Percentiles rank a stretch among this genome's conserved stretches.
Conservation (phyloP, 2,329 filamentous ascomycete genomes). For the Colletotrichum echinochloae region DNA sequence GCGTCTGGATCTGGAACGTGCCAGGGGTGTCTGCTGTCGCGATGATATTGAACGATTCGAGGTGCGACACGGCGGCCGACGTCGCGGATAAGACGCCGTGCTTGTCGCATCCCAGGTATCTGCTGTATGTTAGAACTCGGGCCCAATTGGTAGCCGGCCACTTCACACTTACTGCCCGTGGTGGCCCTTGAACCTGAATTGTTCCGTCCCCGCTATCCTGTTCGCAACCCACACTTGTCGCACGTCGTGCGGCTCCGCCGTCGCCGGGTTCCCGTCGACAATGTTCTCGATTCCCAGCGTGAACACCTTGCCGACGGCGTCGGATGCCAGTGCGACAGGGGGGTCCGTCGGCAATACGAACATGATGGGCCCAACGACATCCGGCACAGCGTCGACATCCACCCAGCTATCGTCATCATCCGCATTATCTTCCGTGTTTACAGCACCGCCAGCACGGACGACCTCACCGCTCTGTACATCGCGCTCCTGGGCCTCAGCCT, state of each 20-base stretch:
- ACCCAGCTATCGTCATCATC: slow-evolving; percentile 91
- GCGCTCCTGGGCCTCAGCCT: slow-evolving; percentile 56
- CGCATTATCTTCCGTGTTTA: slow-evolving; percentile 48
- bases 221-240: slow-evolving; percentile 96
- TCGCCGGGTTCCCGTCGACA: slow-evolving; percentile 83
- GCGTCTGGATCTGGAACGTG: slow-evolving; percentile 80
- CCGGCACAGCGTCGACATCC: slow-evolving; percentile 77
- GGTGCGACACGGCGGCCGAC: slow-evolving; percentile 83
- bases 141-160: neutral
- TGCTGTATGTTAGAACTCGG: slow-evolving; percentile 49
- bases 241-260: slow-evolving; percentile 94
- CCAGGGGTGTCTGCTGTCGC: slow-evolving; percentile 73
- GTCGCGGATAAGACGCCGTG: slow-evolving; percentile 82
- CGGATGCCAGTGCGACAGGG: slow-evolving; percentile 83
- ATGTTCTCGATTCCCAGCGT: slow-evolving; percentile 86
- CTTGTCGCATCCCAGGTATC: slow-evolving; percentile 88
- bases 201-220: slow-evolving; percentile 82
- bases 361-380: slow-evolving; percentile 85
- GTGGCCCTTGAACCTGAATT: slow-evolving; percentile 87
- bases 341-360: slow-evolving; percentile 83
- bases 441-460: slow-evolving; percentile 41
- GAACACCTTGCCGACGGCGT: slow-evolving; percentile 89
- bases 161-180: slow-evolving; percentile 76
- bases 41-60: slow-evolving; percentile 84
- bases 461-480: slow-evolving; percentile 46